Evolutionary conservation across 495 filamentous ascomycete species (phyloP).

Genomic region (Barbatosphaeria neglecta): DNA sequence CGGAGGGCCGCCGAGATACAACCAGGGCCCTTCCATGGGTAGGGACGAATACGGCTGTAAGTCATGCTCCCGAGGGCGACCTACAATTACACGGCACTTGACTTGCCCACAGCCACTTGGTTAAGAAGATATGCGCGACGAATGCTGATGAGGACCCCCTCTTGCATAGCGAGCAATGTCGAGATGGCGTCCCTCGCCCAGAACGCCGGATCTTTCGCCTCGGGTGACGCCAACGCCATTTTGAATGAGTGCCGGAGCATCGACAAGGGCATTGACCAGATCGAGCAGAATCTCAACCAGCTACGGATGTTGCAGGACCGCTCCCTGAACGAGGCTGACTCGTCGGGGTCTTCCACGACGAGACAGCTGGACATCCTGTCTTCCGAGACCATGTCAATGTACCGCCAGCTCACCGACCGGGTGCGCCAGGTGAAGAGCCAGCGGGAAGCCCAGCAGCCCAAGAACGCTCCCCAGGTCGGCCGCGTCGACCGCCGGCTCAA

Average conservation of each 20-base stretch:
- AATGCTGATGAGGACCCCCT: background rate
- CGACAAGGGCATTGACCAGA: constrained; percentile 60
- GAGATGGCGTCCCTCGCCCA: constrained; percentile 51
- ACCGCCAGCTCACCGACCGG: constrained; percentile 60
- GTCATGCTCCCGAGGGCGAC: constrained; percentile 15
- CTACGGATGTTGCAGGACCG: constrained; percentile 47
- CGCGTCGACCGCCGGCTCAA: constrained; percentile 68
- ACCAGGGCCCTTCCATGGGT: constrained; percentile 28
- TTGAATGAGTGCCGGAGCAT: constrained; percentile 75
- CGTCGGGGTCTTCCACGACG: constrained; percentile 36
- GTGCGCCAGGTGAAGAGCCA: constrained; percentile 70
- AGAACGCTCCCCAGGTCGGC: constrained; percentile 67
- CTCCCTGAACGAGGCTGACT: constrained; percentile 48
- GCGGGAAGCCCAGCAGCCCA: constrained; percentile 55
- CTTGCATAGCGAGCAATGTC: constrained; percentile 30
- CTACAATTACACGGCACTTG: no score
- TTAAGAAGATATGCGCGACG: constrained; percentile 1
- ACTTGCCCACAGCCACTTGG: no score
- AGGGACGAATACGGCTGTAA: constrained; percentile 37
- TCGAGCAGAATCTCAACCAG: constrained; percentile 52
- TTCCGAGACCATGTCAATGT: constrained; percentile 66
- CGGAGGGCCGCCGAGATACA: constrained; percentile 24
- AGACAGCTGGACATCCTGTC: constrained; percentile 46
- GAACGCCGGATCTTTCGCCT: constrained; percentile 32
- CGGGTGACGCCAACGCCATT: constrained; percentile 54